Evolutionary conservation across 805 yeast species (phyloP), one percentile per base, ranked within the genome.

Genomic region (Starmerella apis): DNA sequence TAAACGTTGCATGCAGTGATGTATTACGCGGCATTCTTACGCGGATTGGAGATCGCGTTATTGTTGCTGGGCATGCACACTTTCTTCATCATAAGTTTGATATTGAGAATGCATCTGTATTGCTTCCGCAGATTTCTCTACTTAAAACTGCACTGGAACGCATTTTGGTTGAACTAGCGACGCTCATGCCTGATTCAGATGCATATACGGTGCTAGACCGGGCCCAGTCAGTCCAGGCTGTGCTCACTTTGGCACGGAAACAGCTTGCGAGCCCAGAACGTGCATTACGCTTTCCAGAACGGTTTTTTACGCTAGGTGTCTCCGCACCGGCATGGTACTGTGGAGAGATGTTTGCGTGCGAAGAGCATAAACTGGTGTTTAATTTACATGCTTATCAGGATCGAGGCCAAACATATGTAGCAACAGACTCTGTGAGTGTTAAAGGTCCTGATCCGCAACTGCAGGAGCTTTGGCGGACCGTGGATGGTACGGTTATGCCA

Each of bases 1-100:
- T 53, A 35, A 53, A 53, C 25, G 56, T 53, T 14, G 47, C 56
- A 16, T 53, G 56, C 45, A 49, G 56, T 23, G 51, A 33, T 23
- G 52, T 50, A 2, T 4, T 50, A 38, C 38, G 42, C 3, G 56
- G 56, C n/a, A 31, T 50, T 31, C 47, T 53, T 8, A 16, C 35
- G 32, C 49, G 56, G 16, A 2, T 4, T 16, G 35, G 28, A 22
- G 47, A 38, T 16, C 10, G n/a, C 9, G 28, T 51, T 5, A 1
- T 9, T 14, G 50, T 38, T 10, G 37, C 37, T n/a, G 54, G 49
- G 18, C 24, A n/a, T 9, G 50, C 55, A 24, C 36, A 19, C n/a
- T n/a, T 44, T 27, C 47, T 47, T 22, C 30, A 39, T 16, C 49
- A 39, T 18, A 13, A 31, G 9, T 41, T n/a, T 11, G 46, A 37